Percentiles rank a stretch among this genome's conserved stretches.
Conservation (phyloP, 352 stramenopile species). For the Pythium brachiatum region DNA sequence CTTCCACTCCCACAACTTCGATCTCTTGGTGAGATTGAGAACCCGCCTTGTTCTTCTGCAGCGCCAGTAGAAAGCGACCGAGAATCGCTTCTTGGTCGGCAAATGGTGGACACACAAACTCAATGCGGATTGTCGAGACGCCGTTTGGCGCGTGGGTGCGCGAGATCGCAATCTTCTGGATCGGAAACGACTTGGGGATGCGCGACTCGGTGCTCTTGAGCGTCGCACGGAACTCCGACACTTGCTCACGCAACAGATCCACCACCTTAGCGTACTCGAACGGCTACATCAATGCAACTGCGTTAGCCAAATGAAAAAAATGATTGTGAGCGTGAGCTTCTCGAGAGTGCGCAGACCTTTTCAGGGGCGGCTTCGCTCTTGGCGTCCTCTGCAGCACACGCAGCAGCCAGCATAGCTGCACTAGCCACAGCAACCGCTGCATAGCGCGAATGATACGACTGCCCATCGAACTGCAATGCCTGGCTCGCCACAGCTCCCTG, state of each 20-base stretch:
- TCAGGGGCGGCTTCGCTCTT: conserved; percentile 10
- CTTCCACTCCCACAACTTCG: conserved; percentile 56
- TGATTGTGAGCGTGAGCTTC: no score
- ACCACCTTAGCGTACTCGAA: conserved; percentile 66
- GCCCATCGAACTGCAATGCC: neutral
- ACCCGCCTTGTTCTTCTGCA: conserved; percentile 41
- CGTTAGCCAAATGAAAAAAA: neutral
- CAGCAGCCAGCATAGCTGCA: neutral
- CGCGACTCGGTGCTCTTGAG: conserved; percentile 73
- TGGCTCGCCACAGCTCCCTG: conserved; percentile 5
- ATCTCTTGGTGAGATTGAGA: no score
- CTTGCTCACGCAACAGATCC: conserved; percentile 63
- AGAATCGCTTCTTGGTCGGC: conserved; percentile 73
- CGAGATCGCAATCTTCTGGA: conserved; percentile 84
- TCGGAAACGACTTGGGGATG: conserved; percentile 73
- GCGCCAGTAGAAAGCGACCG: conserved; percentile 56
- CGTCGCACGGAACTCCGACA: conserved; percentile 73
- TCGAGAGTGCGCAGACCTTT: conserved; percentile 21
- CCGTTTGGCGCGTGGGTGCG: conserved; percentile 73
- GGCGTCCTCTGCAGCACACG: neutral
- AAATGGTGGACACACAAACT: conserved; percentile 78
- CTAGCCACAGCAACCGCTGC: conserved; percentile 4
- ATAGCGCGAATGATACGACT: neutral
- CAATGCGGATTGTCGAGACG: conserved; percentile 80
- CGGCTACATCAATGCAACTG: conserved; percentile 29